A percentile compares a stretch with the other conserved stretches of the same genome.
These are phyloP conservation scores for Fusarium veterinarium DNA, from an alignment of 2,329 filamentous ascomycete genomes.

Conservation along the genomic window DNA sequence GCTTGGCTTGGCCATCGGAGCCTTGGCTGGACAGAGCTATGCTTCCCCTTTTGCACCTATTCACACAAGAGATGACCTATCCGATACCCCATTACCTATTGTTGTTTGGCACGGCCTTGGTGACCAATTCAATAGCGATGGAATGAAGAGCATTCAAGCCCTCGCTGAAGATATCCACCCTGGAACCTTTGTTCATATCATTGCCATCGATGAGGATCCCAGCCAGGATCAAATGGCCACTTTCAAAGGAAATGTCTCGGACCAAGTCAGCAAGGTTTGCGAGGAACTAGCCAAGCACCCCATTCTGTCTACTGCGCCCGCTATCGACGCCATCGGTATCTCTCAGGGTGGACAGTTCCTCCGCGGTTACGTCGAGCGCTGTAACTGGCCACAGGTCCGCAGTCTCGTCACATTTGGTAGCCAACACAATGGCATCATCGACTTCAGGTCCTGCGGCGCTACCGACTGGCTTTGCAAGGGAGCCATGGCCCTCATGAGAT, in stretches of 20 bases:
- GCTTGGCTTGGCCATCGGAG: slow-evolving; percentile 49
- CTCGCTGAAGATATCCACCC: slow-evolving; percentile 80
- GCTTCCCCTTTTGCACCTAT: slow-evolving; percentile 38
- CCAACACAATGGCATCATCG: slow-evolving; percentile 91
- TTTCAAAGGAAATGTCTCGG: slow-evolving; percentile 90
- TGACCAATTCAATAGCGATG: slow-evolving; percentile 80
- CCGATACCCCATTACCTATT: slow-evolving; percentile 82
- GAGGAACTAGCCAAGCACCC: slow-evolving; percentile 78
- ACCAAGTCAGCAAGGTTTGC: slow-evolving; percentile 83
- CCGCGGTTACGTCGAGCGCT: slow-evolving; percentile 89
- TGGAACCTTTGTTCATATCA: slow-evolving; percentile 84
- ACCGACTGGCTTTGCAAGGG: slow-evolving; percentile 85
- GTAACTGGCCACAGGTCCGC: slow-evolving; percentile 79
- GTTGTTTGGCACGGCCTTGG: slow-evolving; percentile 92
- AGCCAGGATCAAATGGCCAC: slow-evolving; percentile 81
- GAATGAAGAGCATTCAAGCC: slow-evolving; percentile 76
- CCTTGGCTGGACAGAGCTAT: slow-evolving; percentile 41
- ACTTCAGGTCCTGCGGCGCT: slow-evolving; percentile 79
- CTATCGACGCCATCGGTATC: slow-evolving; percentile 92
- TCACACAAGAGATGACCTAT: slow-evolving; percentile 49
- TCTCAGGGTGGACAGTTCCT: slow-evolving; percentile 97
- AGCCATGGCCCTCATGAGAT: slow-evolving; percentile 80
- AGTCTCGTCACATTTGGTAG: slow-evolving; percentile 89
- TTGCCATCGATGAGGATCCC: slow-evolving; percentile 76
- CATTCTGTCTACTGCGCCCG: slow-evolving; percentile 83